Conservation (phyloP, 306 rosid species). For the cucumber (Cucumis sativus) region Cucumber_9930_V3 NC_026655.2:21486501-21487000, state of each 20-base stretch:
- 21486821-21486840: slow-evolving; percentile 44
- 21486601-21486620: not conserved
- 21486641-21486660: slow-evolving; percentile 29
- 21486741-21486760: slow-evolving; percentile 26
- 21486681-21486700: slow-evolving; percentile 18
- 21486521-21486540: slow-evolving; percentile 37
- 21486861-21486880: not conserved
- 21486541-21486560: not conserved
- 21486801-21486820: slow-evolving; percentile 30
- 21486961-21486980: not conserved
- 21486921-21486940: not conserved
- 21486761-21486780: slow-evolving; percentile 43
- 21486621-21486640: slow-evolving; percentile 11
- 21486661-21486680: slow-evolving; percentile 24
- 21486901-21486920: not conserved
- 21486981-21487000: not conserved
- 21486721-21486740: slow-evolving; percentile 29
- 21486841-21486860: not conserved
- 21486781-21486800: slow-evolving; percentile 30
- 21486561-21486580: not conserved
- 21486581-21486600: not conserved
- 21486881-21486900: not conserved
- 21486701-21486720: slow-evolving; percentile 31
- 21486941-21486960: not conserved
- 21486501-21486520: slow-evolving; percentile 29